phyloP scores from a whole-genome alignment of 805 yeast genomes.

The Metschnikowia hibisci region DNA sequence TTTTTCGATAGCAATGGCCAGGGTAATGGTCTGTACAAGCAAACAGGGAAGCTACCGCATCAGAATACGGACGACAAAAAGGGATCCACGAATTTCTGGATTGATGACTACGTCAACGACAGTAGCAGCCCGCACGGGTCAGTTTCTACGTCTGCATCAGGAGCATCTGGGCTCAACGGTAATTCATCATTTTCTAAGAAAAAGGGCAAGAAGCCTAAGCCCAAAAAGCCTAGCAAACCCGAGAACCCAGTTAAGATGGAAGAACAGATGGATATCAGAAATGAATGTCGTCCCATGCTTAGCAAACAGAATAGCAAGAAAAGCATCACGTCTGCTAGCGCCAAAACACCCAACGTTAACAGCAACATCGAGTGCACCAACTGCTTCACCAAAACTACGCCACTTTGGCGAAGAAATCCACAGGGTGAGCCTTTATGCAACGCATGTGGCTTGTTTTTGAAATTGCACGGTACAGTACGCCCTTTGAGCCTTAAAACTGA shows the following conservation, averaged over 20 bases:
- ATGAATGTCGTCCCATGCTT: constrained; percentile 1
- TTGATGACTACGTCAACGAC: constrained; percentile 4
- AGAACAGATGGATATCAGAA: neutral
- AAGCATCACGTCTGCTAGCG: neutral
- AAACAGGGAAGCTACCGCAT: neutral
- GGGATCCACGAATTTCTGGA: neutral
- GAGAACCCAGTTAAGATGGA: neutral
- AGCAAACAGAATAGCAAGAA: constrained; percentile 6
- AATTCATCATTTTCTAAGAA: constrained; percentile 10
- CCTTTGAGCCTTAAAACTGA: constrained; percentile 90
- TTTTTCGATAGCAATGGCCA: constrained; percentile 1
- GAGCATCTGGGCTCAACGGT: constrained; percentile 8
- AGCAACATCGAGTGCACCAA: constrained; percentile 59
- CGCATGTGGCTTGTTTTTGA: constrained; percentile 49
- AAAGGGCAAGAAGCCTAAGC: constrained; percentile 9
- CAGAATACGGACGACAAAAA: neutral
- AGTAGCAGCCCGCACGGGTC: constrained; percentile 11
- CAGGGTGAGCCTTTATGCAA: constrained; percentile 92
- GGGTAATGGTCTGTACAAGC: neutral
- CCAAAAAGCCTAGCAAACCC: neutral
- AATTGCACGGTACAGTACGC: constrained; percentile 91
- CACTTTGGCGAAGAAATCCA: constrained; percentile 91
- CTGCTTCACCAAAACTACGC: constrained; percentile 90
- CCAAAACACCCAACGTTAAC: constrained; percentile 1
- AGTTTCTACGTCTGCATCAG: constrained; percentile 12